A percentile compares a stretch with the other conserved stretches of the same genome.
These are phyloP conservation scores for Pleurotus cornucopiae DNA, from an alignment of 768 basidiomycete genomes.

Conservation along the genomic window DNA sequence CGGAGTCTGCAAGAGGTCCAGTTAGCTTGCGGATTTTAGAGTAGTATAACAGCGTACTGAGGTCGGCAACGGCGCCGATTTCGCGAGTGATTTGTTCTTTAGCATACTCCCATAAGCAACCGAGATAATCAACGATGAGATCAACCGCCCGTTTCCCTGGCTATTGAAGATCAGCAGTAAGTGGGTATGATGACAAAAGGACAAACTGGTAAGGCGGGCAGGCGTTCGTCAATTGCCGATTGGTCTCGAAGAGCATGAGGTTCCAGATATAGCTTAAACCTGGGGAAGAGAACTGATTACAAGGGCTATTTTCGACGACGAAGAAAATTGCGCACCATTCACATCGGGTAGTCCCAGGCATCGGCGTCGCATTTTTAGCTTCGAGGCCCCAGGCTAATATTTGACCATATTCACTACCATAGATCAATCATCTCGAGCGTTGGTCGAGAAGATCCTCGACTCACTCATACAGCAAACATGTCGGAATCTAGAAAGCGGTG, in stretches of 20 bases:
- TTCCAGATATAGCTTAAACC: constrained; percentile 88
- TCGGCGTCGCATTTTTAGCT: constrained; percentile 74
- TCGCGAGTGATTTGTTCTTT: constrained; percentile 84
- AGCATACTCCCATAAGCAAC: constrained; percentile 83
- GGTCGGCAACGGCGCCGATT: constrained; percentile 81
- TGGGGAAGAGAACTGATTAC: not conserved
- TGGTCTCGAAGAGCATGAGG: constrained; percentile 76
- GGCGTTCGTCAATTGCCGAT: constrained; percentile 65
- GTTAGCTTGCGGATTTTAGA: not conserved
- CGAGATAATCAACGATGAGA: constrained; percentile 80
- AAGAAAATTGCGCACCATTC: constrained; percentile 31
- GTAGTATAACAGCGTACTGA: constrained; percentile 48
- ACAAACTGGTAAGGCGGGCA: constrained; percentile 76
- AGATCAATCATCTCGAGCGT: not conserved
- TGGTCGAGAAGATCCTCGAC: not conserved
- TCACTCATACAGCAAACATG: constrained; percentile 74
- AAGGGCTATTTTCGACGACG: not conserved
- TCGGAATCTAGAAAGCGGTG: constrained; percentile 49
- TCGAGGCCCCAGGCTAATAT: constrained; percentile 85
- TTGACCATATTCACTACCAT: constrained; percentile 46
- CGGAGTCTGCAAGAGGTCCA: constrained; percentile 49
- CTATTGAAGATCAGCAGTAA: constrained; percentile 29
- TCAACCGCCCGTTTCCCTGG: constrained; percentile 73
- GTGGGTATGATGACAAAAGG: constrained; percentile 3
- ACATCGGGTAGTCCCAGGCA: constrained; percentile 55